Conservation (phyloP, 306 rosid genomes). For the Rosa rugosa region DNA sequence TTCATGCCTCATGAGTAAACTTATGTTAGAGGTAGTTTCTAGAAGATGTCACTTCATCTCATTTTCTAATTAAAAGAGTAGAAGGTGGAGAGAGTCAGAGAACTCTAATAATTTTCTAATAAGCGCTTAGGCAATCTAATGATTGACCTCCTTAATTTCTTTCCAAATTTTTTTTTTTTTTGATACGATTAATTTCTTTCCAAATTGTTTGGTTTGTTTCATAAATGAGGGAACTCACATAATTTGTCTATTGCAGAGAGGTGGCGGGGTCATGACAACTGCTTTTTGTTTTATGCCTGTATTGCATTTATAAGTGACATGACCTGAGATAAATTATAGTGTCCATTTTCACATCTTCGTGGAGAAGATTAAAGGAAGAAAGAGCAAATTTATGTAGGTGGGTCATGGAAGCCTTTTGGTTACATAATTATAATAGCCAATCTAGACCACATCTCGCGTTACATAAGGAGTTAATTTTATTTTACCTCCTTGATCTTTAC, state of each 20-base stretch:
- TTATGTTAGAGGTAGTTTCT: not conserved
- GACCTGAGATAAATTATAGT: not conserved
- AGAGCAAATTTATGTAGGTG: no score
- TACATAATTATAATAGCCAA: no score
- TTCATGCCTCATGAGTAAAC: not conserved
- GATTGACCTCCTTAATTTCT: not conserved
- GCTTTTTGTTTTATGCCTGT: not conserved
- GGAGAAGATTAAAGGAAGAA: not conserved
- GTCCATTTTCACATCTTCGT: not conserved
- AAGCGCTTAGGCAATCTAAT: not conserved
- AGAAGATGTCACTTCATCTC: not conserved
- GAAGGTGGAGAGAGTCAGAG: not conserved
- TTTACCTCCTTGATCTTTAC: no score
- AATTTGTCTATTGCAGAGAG: not conserved
- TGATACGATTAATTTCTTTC: no score
- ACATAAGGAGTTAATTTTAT: no score
- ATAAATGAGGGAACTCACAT: no score
- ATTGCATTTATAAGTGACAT: not conserved
- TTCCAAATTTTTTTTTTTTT: no score
- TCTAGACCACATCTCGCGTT: no score
- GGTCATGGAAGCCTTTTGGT: no score
- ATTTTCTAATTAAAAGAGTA: not conserved
- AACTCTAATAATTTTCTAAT: not conserved
- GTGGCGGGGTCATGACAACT: not conserved
- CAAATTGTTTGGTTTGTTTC: not conserved